Base-by-base conservation (phyloP, 306 rosid genomes). In the Sindora glabra region DNA sequence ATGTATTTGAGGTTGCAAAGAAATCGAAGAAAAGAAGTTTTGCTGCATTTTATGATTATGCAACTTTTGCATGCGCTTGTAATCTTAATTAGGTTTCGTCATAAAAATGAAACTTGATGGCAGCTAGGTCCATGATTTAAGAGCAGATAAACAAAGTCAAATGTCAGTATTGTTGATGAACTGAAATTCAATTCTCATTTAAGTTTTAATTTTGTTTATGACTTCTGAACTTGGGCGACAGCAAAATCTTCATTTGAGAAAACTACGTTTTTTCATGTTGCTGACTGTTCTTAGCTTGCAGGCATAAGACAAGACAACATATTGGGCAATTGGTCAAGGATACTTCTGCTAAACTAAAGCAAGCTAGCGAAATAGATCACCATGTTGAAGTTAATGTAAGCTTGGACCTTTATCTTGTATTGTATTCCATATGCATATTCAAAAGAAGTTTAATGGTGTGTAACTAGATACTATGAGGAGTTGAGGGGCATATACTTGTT, bases 311-410 rank as follows among this genome's bases (percentile, higher is more conserved):
- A 45, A 86, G 98, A 73, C 79, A 71, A 46, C 96, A 87, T 54
- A 87, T 91, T 75, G 97, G 97, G 76, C 87, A 87, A 48, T 70
- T 91, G 85, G 97, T 91, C 74, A 91, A 91, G 72, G 95, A 87
- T 62, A 91, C 97, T 6, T 91, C 97, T 0, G 84, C 86, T 38
- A 91, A 77, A 56, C 97, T 91, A 67, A 91, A 91, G 64, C 89
- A 77, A 85, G 97, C 96, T 10, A 87, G 95, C 53, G 97, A 91
- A 21, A 81, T 87, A 64, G 96, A 91, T 85, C 96, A 91, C 63
- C 76, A 76, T 13, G 72, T 62, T 56, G 86, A 69, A 48, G 84
- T 81, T 30, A 79, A 91, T 65, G 96, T 87, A 82, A 80, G 88
- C 74, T 58, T 64, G 51, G 38, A 58, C 16, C 34, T 13, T 23